phyloP scores from a whole-genome alignment of 129 eudicot species.

The Tagetes patula region DNA sequence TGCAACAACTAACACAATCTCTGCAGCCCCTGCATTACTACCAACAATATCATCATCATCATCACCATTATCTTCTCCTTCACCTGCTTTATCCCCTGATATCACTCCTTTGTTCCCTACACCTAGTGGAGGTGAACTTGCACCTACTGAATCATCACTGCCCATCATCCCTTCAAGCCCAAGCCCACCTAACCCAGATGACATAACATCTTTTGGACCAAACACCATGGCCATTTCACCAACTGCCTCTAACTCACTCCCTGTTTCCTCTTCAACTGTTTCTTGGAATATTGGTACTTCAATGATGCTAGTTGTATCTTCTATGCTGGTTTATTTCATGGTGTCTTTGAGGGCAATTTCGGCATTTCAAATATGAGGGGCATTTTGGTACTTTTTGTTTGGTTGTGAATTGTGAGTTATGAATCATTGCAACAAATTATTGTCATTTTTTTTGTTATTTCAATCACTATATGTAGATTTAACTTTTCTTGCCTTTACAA shows the following conservation, averaged over 20 bases:
- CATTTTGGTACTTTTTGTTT: conserved; percentile 20
- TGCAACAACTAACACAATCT: conserved; percentile 37
- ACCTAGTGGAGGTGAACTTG: conserved; percentile 50
- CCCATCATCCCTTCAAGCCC: conserved; percentile 86
- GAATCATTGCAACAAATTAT: conserved; percentile 11
- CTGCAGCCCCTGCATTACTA: conserved; percentile 67
- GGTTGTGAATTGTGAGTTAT: conserved; percentile 17
- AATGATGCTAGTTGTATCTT: conserved; percentile 21
- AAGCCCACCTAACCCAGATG: conserved; percentile 93
- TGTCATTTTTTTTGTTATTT: conserved; percentile 25
- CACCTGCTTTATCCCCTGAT: conserved; percentile 66
- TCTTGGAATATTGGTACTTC: conserved; percentile 12
- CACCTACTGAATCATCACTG: conserved; percentile 68
- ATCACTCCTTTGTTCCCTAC: conserved; percentile 75
- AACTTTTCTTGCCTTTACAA: conserved; percentile 23
- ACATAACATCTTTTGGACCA: conserved; percentile 53
- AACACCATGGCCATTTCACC: conserved; percentile 49
- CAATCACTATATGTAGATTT: conserved; percentile 29
- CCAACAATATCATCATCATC: conserved; percentile 31
- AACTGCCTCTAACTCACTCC: conserved; percentile 38
- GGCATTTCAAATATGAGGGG: conserved; percentile 25
- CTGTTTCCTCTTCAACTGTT: conserved; percentile 39
- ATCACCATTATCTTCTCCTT: conserved; percentile 44
- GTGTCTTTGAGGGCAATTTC: conserved; percentile 28
- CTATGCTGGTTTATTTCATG: not conserved